phyloP scores from a whole-genome alignment of 345 rosid species.

The Turnera subulata region DNA sequence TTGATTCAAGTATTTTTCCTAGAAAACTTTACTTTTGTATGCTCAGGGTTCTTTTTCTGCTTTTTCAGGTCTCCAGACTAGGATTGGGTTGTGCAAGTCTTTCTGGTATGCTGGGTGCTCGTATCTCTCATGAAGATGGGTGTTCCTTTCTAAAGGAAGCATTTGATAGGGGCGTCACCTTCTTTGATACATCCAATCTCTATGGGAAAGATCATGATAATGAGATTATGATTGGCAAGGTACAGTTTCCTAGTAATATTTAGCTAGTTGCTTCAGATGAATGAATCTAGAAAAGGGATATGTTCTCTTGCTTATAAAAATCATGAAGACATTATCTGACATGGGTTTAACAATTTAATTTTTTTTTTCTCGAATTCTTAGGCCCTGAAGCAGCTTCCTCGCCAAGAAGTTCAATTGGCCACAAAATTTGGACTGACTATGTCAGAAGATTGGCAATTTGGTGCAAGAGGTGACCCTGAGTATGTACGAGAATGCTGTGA shows the following conservation, averaged over 20 bases:
- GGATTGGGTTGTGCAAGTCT: constrained; percentile 56
- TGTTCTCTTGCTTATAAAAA: no score
- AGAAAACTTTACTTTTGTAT: background rate
- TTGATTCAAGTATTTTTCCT: background rate
- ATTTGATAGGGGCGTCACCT: constrained; percentile 42
- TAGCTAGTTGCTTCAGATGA: background rate
- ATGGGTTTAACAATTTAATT: no score
- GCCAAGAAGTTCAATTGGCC: constrained; percentile 45
- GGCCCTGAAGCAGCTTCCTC: constrained; percentile 52
- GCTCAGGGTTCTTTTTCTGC: background rate
- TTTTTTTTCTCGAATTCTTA: background rate
- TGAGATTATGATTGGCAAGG: constrained; percentile 51
- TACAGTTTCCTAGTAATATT: background rate
- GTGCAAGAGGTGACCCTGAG: constrained; percentile 37
- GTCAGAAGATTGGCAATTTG: constrained; percentile 15
- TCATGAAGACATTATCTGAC: no score
- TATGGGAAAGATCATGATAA: constrained; percentile 39
- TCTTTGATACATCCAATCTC: constrained; percentile 39
- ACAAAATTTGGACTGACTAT: constrained; percentile 40
- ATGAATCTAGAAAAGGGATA: no score
- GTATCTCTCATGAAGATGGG: constrained; percentile 47
- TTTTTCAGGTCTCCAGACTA: constrained; percentile 38
- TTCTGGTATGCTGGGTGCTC: constrained; percentile 33
- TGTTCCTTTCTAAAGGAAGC: constrained; percentile 33
- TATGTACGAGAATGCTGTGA: constrained; percentile 48